Percentiles rank a stretch among this genome's conserved stretches.
Evolutionary conservation across 495 filamentous ascomycete genomes (phyloP).

Genomic region (Paragyromitra xinjiangensis): DNA sequence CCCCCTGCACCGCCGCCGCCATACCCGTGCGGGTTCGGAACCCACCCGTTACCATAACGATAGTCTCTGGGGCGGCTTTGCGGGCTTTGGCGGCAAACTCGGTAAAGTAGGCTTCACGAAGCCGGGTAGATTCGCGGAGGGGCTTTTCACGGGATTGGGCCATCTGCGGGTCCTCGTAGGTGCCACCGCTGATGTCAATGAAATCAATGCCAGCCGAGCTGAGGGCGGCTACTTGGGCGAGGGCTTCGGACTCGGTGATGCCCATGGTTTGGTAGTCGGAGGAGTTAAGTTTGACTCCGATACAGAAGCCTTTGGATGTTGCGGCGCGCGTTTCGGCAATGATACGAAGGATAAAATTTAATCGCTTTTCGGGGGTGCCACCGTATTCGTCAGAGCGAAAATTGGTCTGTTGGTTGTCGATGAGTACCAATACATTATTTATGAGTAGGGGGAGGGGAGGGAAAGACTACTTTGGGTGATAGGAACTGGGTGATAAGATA

Average conservation of each 20-base stretch:
- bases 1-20: constrained; percentile 63
- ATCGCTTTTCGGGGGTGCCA: constrained; percentile 62
- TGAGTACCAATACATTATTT: not conserved
- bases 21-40: constrained; percentile 68
- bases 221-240: constrained; percentile 66
- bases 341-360: constrained; percentile 64
- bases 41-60: constrained; percentile 64
- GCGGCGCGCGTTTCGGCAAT: constrained; percentile 60
- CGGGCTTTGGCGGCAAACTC: constrained; percentile 72
- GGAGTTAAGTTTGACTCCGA: constrained; percentile 72
- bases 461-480: constrained; percentile 30
- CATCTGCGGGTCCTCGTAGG: constrained; percentile 71
- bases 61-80: constrained; percentile 70
- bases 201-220: constrained; percentile 68
- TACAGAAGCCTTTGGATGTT: constrained; percentile 63
- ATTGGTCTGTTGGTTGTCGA: constrained; percentile 57
- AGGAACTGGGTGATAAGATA: constrained; percentile 62
- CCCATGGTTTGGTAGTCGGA: constrained; percentile 64
- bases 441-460: not conserved
- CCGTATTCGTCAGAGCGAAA: constrained; percentile 64
- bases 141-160: constrained; percentile 81
- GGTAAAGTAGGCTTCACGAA: constrained; percentile 82
- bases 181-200: constrained; percentile 69
- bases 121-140: constrained; percentile 79
- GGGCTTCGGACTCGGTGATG: constrained; percentile 62